These are phyloP conservation scores for Vigna nakashimae DNA, from an alignment of 306 rosid genomes.

Conservation along the genomic window DNA sequence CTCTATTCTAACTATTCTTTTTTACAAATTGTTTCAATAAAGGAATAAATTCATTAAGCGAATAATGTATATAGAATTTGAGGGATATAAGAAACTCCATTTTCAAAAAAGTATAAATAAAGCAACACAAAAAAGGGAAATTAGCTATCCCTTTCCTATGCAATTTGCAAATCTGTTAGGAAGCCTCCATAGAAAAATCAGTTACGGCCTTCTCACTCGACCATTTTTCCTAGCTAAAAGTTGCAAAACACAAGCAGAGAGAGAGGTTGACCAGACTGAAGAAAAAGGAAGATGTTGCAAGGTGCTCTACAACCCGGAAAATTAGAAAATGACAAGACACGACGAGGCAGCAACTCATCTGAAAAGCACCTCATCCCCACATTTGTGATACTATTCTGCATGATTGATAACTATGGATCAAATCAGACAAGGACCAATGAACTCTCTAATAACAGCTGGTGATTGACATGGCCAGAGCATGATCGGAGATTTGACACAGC, in stretches of 20 bases:
- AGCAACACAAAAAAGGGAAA: background rate
- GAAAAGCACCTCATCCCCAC: background rate
- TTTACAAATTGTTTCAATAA: background rate
- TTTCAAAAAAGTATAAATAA: background rate
- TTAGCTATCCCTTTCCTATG: background rate
- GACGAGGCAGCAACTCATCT: background rate
- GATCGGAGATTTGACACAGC: background rate
- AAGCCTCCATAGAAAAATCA: conserved; percentile 1
- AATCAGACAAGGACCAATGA: no score
- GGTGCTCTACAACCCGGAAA: background rate
- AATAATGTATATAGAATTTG: background rate
- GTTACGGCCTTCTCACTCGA: background rate
- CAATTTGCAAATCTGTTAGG: background rate
- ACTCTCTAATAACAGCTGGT: background rate
- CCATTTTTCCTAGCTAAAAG: background rate
- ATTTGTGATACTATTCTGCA: background rate
- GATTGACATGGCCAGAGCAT: background rate
- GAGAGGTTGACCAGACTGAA: background rate
- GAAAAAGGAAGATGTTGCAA: background rate
- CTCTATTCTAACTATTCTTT: background rate
- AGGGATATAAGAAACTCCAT: background rate
- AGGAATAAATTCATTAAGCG: background rate
- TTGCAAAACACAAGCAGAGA: background rate
- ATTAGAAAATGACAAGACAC: background rate
- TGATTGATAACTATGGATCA: background rate